Evolutionary conservation across 192 early-diverging fungal genomes (phyloP).

Genomic region (Podila clonocystis): DNA sequence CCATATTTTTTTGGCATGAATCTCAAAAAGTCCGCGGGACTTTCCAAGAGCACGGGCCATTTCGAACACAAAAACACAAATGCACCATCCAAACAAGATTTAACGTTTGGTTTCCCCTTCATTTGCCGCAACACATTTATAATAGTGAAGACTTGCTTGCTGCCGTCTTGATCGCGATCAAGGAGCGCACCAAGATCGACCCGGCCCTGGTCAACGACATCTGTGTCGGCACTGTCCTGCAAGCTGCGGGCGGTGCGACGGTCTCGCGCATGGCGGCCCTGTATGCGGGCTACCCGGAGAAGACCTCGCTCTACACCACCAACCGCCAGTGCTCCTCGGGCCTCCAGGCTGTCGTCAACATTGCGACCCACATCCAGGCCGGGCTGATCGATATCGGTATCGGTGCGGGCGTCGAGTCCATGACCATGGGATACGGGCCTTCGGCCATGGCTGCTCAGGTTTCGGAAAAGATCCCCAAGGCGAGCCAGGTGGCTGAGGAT

Average conservation of each 20-base stretch:
- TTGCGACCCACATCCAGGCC: constrained; percentile 83
- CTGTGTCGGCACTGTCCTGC: constrained; percentile 91
- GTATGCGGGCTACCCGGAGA: constrained; percentile 88
- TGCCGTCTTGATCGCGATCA: constrained; percentile 75
- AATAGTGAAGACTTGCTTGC: constrained; percentile 74
- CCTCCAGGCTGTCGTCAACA: constrained; percentile 83
- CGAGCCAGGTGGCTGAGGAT: constrained; percentile 70
- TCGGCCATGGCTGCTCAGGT: constrained; percentile 74
- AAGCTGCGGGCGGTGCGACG: constrained; percentile 86
- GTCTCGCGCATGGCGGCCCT: constrained; percentile 88
- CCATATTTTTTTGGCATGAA: neutral
- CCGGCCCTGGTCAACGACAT: constrained; percentile 88
- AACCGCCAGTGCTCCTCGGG: constrained; percentile 96
- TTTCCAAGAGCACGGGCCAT: no score
- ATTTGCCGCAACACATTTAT: no score
- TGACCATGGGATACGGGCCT: constrained; percentile 88
- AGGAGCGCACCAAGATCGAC: constrained; percentile 83
- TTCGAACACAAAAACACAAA: neutral
- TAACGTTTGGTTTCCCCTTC: neutral
- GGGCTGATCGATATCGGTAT: constrained; percentile 91
- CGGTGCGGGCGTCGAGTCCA: constrained; percentile 92
- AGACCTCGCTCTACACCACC: constrained; percentile 79
- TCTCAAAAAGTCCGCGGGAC: neutral
- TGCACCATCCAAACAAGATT: neutral
- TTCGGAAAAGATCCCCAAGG: constrained; percentile 75